Evolutionary conservation across 331 rosid species (phyloP).

Genomic region (Cydonia oblonga): DNA sequence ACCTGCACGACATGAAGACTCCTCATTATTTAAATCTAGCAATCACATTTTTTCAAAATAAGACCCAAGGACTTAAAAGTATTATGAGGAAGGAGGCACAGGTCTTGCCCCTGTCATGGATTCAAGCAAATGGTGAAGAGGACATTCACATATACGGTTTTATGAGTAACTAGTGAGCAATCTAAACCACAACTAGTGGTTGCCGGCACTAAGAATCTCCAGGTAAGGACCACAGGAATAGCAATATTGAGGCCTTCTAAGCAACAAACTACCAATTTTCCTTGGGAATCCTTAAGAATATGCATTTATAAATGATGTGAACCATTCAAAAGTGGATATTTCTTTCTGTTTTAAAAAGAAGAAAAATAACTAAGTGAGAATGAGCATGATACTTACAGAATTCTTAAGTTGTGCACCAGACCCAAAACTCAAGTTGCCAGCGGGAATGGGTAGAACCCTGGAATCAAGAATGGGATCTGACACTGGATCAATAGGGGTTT

Average conservation of each 20-base stretch:
- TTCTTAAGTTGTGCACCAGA: slow-evolving; percentile 98
- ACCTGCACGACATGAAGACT: slow-evolving; percentile 45
- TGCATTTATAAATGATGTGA: too few relatives aligned
- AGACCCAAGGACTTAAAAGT: not conserved
- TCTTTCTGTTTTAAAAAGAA: not conserved
- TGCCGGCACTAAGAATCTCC: too few relatives aligned
- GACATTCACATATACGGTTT: not conserved
- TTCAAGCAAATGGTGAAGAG: not conserved
- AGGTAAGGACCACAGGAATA: too few relatives aligned
- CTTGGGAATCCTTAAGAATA: too few relatives aligned
- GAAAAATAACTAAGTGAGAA: not conserved
- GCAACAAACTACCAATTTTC: too few relatives aligned
- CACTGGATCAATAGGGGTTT: slow-evolving; percentile 90
- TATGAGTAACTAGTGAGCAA: not conserved
- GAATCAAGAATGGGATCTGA: slow-evolving; percentile 93
- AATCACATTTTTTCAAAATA: not conserved
- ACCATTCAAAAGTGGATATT: not conserved
- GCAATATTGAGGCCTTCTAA: too few relatives aligned
- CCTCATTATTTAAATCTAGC: slow-evolving; percentile 4
- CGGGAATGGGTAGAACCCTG: slow-evolving; percentile 89
- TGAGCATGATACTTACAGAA: slow-evolving; percentile 46
- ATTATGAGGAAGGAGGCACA: not conserved
- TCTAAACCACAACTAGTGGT: not conserved
- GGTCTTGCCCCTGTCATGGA: too few relatives aligned
- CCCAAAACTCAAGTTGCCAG: slow-evolving; percentile 92